phyloP scores from a whole-genome alignment of 2,329 filamentous ascomycete genomes.

The Clarireedia sp. region DNA sequence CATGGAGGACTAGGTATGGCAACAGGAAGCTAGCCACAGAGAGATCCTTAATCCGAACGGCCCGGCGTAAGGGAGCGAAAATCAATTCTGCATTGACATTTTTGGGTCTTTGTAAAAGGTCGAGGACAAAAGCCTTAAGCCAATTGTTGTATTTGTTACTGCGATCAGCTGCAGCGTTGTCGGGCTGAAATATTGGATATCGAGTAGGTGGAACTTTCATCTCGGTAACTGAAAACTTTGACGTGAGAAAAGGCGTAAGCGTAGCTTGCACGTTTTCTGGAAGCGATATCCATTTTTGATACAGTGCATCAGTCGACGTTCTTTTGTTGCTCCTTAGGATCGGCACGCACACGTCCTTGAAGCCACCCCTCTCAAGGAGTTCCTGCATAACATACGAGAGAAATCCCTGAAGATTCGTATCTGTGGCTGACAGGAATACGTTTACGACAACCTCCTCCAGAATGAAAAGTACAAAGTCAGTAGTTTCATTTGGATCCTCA shows the following conservation, averaged over 20 bases:
- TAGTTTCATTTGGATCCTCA: constrained; percentile 64
- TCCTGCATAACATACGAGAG: constrained; percentile 94
- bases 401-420: constrained; percentile 81
- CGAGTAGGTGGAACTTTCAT: constrained; percentile 41
- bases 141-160: constrained; percentile 74
- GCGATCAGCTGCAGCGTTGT: constrained; percentile 46
- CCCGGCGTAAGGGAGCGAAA: constrained; percentile 72
- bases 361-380: constrained; percentile 68
- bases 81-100: constrained; percentile 66
- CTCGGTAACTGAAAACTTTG: constrained; percentile 68
- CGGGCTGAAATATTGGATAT: constrained; percentile 63
- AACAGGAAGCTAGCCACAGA: constrained; percentile 82
- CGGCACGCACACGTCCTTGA: constrained; percentile 46
- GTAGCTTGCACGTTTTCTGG: constrained; percentile 72
- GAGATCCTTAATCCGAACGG: constrained; percentile 79
- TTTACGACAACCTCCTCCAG: constrained; percentile 84
- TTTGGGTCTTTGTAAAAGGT: constrained; percentile 72
- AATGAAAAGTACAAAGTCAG: constrained; percentile 78
- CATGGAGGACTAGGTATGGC: constrained; percentile 78
- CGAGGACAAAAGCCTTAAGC: constrained; percentile 72
- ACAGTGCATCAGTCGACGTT: constrained; percentile 47
- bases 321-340: constrained; percentile 29
- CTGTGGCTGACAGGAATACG: constrained; percentile 83
- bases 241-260: constrained; percentile 80
- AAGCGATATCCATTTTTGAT: constrained; percentile 68